Percentiles rank a stretch among this genome's conserved stretches.
Conservation (phyloP, 2,329 filamentous ascomycete species). For the Xylariaceae sp. region DNA sequence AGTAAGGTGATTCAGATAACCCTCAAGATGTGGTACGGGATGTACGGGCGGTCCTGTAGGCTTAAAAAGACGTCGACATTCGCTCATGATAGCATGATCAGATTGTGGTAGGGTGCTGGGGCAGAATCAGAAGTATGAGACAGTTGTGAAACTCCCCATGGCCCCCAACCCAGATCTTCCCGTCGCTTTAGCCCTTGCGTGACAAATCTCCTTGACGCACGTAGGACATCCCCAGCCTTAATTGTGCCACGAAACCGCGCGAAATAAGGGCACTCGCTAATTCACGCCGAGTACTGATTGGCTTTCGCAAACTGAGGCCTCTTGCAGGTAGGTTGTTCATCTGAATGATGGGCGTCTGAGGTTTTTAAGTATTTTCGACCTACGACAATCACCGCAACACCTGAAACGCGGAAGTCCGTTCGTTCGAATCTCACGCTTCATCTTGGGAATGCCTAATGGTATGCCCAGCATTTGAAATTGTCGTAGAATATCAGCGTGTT, state of each 20-base stretch:
- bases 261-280: background rate
- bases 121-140: conserved; percentile 30
- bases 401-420: conserved; percentile 24
- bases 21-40: background rate
- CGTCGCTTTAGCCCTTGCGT: conserved; percentile 27
- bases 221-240: background rate
- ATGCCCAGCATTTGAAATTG: too few species aligned
- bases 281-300: background rate
- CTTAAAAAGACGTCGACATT: background rate
- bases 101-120: background rate
- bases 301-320: conserved; percentile 10
- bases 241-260: background rate
- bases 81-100: background rate
- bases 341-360: background rate
- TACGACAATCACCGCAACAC: conserved; percentile 7
- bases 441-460: background rate
- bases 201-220: conserved; percentile 23
- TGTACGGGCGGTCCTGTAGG: background rate
- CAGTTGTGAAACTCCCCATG: conserved; percentile 39
- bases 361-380: background rate
- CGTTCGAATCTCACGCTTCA: conserved; percentile 14
- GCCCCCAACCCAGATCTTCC: conserved; percentile 11
- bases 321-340: background rate
- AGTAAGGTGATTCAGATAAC: background rate
- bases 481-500: too few species aligned